These are phyloP conservation scores for Fusarium phyllophilum DNA, from an alignment of 2,329 filamentous ascomycete species.

Conservation along the genomic window DNA sequence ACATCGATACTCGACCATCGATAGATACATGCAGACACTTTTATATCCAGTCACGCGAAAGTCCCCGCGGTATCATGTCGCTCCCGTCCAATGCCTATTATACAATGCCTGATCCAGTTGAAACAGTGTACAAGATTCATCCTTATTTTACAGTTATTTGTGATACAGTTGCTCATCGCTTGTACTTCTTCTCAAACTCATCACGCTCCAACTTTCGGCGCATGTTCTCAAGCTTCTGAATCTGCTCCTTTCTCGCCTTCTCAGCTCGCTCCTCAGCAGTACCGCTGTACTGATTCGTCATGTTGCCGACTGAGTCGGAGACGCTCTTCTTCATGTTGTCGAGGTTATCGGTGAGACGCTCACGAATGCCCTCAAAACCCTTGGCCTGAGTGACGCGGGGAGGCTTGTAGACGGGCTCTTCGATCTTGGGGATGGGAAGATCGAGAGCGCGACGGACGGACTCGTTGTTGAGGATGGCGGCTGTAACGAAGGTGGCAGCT, in stretches of 20 bases:
- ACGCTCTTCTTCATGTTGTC: conserved; percentile 53
- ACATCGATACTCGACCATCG: conserved; percentile 20
- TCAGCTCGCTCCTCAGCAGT: conserved; percentile 50
- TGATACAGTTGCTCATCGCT: conserved; percentile 40
- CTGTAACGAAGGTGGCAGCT: conserved; percentile 51
- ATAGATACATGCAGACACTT: conserved; percentile 26
- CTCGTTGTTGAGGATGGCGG: conserved; percentile 51
- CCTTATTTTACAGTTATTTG: conserved; percentile 31
- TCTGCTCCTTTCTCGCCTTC: conserved; percentile 48
- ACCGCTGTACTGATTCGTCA: conserved; percentile 48
- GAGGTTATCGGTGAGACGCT: conserved; percentile 49
- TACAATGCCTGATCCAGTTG: conserved; percentile 24
- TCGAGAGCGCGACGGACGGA: conserved; percentile 52
- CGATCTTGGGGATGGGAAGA: conserved; percentile 50
- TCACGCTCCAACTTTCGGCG: conserved; percentile 50
- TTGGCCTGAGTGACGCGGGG: conserved; percentile 44
- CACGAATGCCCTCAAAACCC: conserved; percentile 43
- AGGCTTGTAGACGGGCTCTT: conserved; percentile 48
- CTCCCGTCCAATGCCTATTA: conserved; percentile 33
- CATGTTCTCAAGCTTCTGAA: conserved; percentile 51
- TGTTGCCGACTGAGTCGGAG: conserved; percentile 47
- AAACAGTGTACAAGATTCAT: conserved; percentile 12
- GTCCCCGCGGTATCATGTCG: conserved; percentile 16
- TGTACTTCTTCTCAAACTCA: conserved; percentile 56
- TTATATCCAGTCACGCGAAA: conserved; percentile 18